Evolutionary conservation across 2,329 filamentous ascomycete species (phyloP), one percentile per base, ranked within the genome.

Genomic region (Neurospora sp.): DNA sequence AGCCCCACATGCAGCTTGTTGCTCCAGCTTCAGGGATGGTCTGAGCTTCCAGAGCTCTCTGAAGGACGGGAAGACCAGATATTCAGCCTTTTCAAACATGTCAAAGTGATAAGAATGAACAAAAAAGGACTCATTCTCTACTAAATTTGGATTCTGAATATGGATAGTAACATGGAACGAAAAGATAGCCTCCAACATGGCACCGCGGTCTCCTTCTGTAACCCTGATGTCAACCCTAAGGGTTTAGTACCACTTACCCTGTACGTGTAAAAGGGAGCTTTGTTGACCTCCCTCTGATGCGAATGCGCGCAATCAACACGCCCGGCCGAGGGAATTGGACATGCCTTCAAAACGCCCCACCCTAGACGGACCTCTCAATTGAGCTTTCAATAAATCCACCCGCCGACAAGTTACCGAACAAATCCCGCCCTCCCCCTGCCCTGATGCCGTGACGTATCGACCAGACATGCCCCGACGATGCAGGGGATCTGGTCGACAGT

Each of bases 401-500:
- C 33, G 12, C 33, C 37, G 66, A 37, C 52, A 19, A 38, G n/a
- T 23, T 40, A 33, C 40, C 33, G 37, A 19, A 38, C 67, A 57
- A 46, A 68, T 62, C 52, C 52, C 52, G 23, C 52, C 52, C 46
- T 57, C n/a, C n/a, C 43, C 10, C 11, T 38, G 46, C 6, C 46
- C 68, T 36, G 62, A 69, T 40, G 66, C 66, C 66, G 28, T 40
- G 52, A 33, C 23, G 37, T 43, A 68, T 57, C 65, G 38, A 67
- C 71, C 33, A 70, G 75, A 74, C 70, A 81, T 81, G 82, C 77
- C 73, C 76, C 77, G 74, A 81, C 78, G 77, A 93, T 93, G 91
- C 87, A 87, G 80, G 84, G 85, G 73, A 78, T 92, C 74, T 90
- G 89, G 88, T 88, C 87, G 79, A 86, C 88, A 81, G 86, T 87